Percentiles rank a stretch among this genome's conserved stretches.
phyloP scores from a whole-genome alignment of 2,329 filamentous ascomycete species.

The Blastomyces silverae region DNA sequence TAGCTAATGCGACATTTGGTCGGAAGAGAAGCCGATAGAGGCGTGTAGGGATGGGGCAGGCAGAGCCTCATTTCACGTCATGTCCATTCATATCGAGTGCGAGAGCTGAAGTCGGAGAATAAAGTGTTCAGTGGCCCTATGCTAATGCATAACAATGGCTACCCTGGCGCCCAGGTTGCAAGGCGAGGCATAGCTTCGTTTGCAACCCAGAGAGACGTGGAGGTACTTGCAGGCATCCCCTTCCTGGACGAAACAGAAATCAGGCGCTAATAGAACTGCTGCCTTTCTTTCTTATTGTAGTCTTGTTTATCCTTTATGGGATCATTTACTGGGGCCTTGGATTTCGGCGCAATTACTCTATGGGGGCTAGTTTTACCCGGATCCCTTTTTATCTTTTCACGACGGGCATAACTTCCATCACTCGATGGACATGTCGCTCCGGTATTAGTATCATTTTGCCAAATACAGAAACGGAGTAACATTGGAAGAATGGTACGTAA shows the following conservation, averaged over 20 bases:
- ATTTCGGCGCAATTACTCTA: background rate
- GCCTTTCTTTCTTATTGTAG: background rate
- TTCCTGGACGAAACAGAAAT: background rate
- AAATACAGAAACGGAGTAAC: background rate
- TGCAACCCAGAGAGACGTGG: background rate
- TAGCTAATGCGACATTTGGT: background rate
- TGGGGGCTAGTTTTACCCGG: background rate
- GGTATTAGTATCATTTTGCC: background rate
- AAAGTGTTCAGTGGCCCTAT: background rate
- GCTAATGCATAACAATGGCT: background rate
- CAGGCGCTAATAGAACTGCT: background rate
- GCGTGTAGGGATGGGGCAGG: background rate
- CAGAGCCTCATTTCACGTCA: background rate
- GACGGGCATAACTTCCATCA: too few relatives aligned
- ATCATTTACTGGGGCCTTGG: background rate
- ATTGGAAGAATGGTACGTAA: background rate
- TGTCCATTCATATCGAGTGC: background rate
- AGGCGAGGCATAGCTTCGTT: background rate
- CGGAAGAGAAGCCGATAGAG: background rate
- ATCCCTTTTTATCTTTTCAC: background rate
- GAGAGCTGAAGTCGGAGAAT: background rate
- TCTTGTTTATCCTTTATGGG: background rate
- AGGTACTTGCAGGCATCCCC: background rate
- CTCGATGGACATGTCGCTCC: too few relatives aligned
- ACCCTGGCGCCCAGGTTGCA: background rate